Evolutionary conservation across 73 alveolate species (phyloP).

Genomic region (Tetrahymena borealis): DNA sequence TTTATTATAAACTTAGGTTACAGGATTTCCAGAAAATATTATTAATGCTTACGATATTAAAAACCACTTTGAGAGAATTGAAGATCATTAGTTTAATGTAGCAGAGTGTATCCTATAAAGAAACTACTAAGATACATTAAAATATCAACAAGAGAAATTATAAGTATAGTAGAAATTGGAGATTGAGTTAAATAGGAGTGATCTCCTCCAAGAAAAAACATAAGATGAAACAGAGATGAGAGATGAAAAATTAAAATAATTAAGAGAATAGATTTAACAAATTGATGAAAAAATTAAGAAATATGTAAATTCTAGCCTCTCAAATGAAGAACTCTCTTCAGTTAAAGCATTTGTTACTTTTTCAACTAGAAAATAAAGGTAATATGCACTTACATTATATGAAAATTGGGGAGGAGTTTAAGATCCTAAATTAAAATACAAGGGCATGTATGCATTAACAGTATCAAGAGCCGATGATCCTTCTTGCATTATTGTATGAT

Average conservation of each 20-base stretch:
- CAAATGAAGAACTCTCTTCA: not conserved
- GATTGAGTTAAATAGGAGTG: not conserved
- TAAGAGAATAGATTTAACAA: not conserved
- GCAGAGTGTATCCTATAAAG: not conserved
- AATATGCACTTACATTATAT: not conserved
- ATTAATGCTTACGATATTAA: not conserved
- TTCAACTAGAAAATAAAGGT: not conserved
- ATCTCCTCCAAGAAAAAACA: not conserved
- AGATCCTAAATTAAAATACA: not conserved
- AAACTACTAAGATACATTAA: not conserved
- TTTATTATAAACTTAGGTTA: too few species aligned
- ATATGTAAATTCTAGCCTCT: not conserved
- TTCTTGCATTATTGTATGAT: not conserved
- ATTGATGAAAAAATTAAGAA: not conserved
- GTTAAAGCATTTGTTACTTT: not conserved
- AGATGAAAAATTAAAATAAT: not conserved
- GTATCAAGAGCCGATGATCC: not conserved
- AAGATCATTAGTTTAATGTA: not conserved
- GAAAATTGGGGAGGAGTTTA: conserved; percentile 1
- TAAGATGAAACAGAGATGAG: not conserved
- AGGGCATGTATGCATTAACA: not conserved
- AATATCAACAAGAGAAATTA: not conserved
- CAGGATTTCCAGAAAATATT: not conserved
- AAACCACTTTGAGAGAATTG: not conserved
- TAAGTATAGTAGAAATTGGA: not conserved